Evolutionary conservation across 208 protist genomes (phyloP).

Genomic region (Leishmania tropica): DNA sequence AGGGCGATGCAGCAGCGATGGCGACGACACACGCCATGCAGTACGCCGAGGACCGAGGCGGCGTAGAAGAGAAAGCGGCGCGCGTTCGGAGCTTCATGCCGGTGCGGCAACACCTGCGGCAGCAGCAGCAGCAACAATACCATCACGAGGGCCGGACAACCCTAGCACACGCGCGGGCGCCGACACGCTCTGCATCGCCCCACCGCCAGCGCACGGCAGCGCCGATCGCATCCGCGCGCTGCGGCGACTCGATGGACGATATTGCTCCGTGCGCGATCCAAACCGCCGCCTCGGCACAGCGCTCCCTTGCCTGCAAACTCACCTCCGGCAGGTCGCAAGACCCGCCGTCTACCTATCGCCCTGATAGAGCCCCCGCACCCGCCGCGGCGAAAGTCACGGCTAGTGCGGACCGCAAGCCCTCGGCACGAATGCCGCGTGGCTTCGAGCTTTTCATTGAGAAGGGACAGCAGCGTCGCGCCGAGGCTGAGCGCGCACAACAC

Average conservation of each 20-base stretch:
- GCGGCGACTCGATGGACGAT: neutral
- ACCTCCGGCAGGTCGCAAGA: neutral
- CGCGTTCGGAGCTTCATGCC: neutral
- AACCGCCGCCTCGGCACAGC: slow-evolving; percentile 14
- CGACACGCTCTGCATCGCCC: neutral
- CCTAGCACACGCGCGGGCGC: neutral
- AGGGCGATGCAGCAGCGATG: slow-evolving; percentile 7
- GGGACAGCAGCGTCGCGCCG: slow-evolving; percentile 37
- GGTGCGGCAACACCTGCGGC: neutral
- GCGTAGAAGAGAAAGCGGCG: slow-evolving; percentile 1
- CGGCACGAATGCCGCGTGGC: slow-evolving; percentile 7
- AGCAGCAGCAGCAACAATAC: neutral
- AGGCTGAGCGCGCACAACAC: slow-evolving; percentile 22
- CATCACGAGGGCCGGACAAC: neutral
- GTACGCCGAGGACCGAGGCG: neutral
- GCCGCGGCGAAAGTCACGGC: neutral
- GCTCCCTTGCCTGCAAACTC: neutral
- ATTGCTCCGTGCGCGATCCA: slow-evolving; percentile 1
- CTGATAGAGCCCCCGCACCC: neutral
- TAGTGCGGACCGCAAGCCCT: neutral
- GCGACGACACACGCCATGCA: neutral
- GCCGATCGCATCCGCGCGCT: neutral
- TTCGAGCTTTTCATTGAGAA: slow-evolving; percentile 43
- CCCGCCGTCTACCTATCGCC: neutral
- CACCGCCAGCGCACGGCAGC: neutral